Evolutionary conservation across 768 basidiomycete genomes (phyloP).

Genomic region (Pleurotus citrinopileatus): DNA sequence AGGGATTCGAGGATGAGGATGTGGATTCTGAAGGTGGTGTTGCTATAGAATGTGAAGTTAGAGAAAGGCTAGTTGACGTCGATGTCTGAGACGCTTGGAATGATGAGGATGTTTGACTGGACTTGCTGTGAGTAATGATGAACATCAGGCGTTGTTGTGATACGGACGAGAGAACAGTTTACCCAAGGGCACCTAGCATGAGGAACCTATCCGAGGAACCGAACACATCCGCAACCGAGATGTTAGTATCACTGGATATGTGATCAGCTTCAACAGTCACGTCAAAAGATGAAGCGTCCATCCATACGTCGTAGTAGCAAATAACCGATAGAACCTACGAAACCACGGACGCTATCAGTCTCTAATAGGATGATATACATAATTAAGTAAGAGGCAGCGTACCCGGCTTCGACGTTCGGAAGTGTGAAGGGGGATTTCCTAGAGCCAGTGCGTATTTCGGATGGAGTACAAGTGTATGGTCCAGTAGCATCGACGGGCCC

Average conservation of each 20-base stretch:
- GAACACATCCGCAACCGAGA: not conserved
- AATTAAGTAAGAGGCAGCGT: not conserved
- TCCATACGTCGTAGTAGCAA: not conserved
- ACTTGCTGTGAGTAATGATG: not conserved
- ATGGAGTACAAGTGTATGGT: not conserved
- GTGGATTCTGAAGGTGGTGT: not conserved
- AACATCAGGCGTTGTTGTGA: too few species aligned
- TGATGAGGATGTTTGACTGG: not conserved
- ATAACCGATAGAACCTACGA: not conserved
- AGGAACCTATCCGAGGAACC: not conserved
- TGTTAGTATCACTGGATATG: not conserved
- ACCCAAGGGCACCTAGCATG: not conserved
- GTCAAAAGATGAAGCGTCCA: not conserved
- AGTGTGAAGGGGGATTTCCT: not conserved
- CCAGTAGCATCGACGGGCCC: not conserved
- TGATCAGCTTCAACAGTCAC: not conserved
- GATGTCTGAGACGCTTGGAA: not conserved
- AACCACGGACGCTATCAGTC: not conserved
- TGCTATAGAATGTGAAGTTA: not conserved
- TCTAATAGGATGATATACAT: not conserved
- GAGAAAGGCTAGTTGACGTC: not conserved
- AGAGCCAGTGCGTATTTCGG: not conserved
- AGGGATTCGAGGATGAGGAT: not conserved
- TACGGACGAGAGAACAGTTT: not conserved
- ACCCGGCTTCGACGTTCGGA: not conserved